Percentiles rank a stretch among this genome's conserved stretches.
Evolutionary conservation across 345 rosid species (phyloP).

Genomic region (Sisymbrium altissimum): DNA sequence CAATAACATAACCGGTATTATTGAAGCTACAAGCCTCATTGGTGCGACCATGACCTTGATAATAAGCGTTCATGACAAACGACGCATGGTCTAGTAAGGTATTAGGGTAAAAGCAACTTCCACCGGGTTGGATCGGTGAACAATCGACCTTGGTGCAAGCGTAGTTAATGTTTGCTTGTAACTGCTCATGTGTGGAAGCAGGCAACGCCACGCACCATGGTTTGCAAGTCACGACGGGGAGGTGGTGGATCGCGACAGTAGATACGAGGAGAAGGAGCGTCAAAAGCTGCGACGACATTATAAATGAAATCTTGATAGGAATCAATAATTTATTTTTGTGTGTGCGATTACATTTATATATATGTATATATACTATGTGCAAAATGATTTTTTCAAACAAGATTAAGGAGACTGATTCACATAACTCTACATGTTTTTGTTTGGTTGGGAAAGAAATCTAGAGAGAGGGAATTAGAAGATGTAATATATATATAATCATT

Average conservation of each 20-base stretch:
- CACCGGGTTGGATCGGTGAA: constrained; percentile 54
- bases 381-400: neutral
- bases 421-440: neutral
- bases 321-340: neutral
- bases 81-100: too few species aligned
- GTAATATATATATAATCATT: neutral
- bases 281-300: constrained; percentile 2
- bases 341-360: too few species aligned
- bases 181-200: constrained; percentile 38
- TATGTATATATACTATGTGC: neutral
- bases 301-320: neutral
- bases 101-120: constrained; percentile 61
- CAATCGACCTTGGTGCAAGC: constrained; percentile 57
- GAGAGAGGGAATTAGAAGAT: too few species aligned
- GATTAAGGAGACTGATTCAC: neutral
- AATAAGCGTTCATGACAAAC: too few species aligned
- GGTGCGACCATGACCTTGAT: too few species aligned
- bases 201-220: constrained; percentile 60
- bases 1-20: too few species aligned
- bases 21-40: too few species aligned
- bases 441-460: too few species aligned
- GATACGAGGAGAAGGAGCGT: neutral
- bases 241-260: neutral
- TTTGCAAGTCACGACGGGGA: constrained; percentile 29
- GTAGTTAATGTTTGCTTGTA: constrained; percentile 66